Evolutionary conservation across 148 eudicot genomes (phyloP), one percentile per base, ranked within the genome.

Genomic region (Linanthus parryae): DNA sequence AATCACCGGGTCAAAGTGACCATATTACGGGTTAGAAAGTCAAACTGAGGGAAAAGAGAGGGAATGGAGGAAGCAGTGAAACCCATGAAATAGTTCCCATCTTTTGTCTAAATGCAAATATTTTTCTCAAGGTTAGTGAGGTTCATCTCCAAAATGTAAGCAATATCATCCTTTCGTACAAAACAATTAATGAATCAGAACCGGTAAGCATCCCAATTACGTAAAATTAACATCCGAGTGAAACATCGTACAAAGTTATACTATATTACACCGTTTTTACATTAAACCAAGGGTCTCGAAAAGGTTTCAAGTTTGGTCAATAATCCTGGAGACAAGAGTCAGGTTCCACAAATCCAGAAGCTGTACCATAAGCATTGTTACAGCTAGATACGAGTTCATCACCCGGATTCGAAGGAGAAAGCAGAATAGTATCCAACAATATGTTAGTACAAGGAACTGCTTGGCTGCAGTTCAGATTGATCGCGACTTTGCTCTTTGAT

Each of bases 361-460:
- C 43, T 8, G 12, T 33, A 30, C 65, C 65, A 41, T 51, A 51
- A 17, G 50, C 65, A 61, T 51, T 50, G 47, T 51, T 51, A 33
- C 57, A 61, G 31, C 57, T 50, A 3, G 57, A 61, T 29, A 29
- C 51, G 19, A 61, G 41, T 22, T 20, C 20, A 17, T 51, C 6
- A 12, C 57, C 57, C 41, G 3, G 37, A 5, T 23, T 15, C 7
- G 64, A 33, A 0, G 57, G 31, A 12, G 36, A 39, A 22, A 60
- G 31, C 31, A 49, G 15, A 20, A 60, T 40, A 33, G 9, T 16
- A 14, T 50, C 64, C 13, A 60, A 26, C 56, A 60, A 16, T 23
- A 60, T 60, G 22, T 36, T 41, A 33, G 45, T 60, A 42, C 64
- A 60, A 12, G 64, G 57, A 28, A 60, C 57, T 18, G 64, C 57